A percentile compares a stretch with the other conserved stretches of the same genome.
Evolutionary conservation across 1,284 basidiomycete species (phyloP).

Genomic region (Malassezia globosa): DNA sequence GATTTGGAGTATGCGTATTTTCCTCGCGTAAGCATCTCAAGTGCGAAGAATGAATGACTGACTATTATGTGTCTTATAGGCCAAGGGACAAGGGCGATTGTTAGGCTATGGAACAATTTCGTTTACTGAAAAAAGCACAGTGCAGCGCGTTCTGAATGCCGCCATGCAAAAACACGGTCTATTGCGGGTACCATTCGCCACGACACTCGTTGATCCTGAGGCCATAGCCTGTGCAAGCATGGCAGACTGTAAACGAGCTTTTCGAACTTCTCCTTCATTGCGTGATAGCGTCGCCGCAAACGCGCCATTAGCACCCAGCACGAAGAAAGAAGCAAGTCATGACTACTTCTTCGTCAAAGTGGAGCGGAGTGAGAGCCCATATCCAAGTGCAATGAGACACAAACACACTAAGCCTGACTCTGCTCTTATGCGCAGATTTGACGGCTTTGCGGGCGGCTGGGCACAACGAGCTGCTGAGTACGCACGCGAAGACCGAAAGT

Average conservation of each 20-base stretch:
- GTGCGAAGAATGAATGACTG: too few relatives aligned
- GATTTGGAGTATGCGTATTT: conserved; percentile 5
- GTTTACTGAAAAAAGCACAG: conserved; percentile 2
- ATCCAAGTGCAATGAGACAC: background rate
- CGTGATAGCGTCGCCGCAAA: background rate
- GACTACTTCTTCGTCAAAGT: conserved; percentile 12
- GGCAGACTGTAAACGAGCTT: conserved; percentile 5
- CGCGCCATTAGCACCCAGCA: conserved; percentile 9
- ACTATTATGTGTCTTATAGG: conserved; percentile 3
- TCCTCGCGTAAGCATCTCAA: background rate
- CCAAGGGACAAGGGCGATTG: background rate
- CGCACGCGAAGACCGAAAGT: background rate
- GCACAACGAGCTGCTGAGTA: background rate
- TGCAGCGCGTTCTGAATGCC: conserved; percentile 5
- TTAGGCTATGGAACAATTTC: conserved; percentile 10
- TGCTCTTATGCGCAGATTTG: conserved; percentile 1
- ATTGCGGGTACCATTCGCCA: conserved; percentile 2
- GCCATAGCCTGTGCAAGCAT: conserved; percentile 5
- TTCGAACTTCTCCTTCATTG: conserved; percentile 5
- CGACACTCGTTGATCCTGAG: background rate
- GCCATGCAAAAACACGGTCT: conserved; percentile 1
- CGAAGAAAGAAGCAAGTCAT: background rate
- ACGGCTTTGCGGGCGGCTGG: conserved; percentile 6
- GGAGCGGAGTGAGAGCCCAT: conserved; percentile 7
- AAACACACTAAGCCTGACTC: background rate